Percentiles rank a stretch among this genome's conserved stretches.
Conservation (phyloP, 2,329 filamentous ascomycete species). For the Arthrobotrys iridis region DNA sequence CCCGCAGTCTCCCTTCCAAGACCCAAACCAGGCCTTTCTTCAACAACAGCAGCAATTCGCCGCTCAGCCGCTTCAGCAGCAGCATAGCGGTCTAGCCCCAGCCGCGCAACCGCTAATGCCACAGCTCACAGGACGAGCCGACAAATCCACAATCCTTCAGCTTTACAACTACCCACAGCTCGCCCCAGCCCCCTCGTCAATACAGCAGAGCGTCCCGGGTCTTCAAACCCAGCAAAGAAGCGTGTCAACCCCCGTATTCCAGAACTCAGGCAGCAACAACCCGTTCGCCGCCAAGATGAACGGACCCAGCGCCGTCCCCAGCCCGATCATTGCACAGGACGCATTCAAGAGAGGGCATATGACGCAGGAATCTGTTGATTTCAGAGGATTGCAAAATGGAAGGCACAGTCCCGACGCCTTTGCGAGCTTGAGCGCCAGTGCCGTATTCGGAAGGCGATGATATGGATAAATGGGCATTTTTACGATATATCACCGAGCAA, state of each 20-base stretch:
- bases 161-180: slow-evolving; percentile 74
- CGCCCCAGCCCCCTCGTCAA: slow-evolving; percentile 60
- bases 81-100: slow-evolving; percentile 57
- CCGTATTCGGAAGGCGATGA: slow-evolving; percentile 32
- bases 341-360: slow-evolving; percentile 54
- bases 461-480: background rate
- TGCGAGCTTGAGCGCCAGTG: slow-evolving; percentile 56
- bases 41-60: slow-evolving; percentile 58
- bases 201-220: slow-evolving; percentile 31
- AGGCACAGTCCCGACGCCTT: slow-evolving; percentile 59
- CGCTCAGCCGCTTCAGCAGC: slow-evolving; percentile 61
- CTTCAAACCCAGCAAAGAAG: slow-evolving; percentile 50
- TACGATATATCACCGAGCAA: background rate
- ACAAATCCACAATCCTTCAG: slow-evolving; percentile 79
- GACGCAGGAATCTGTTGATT: slow-evolving; percentile 58
- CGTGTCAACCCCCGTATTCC: slow-evolving; percentile 45
- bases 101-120: slow-evolving; percentile 58
- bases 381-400: slow-evolving; percentile 57
- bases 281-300: slow-evolving; percentile 56
- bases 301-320: background rate
- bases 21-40: slow-evolving; percentile 61
- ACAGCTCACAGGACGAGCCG: slow-evolving; percentile 66
- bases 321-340: background rate
- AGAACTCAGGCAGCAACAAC: slow-evolving; percentile 57
- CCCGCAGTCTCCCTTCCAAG: slow-evolving; percentile 59